Evolutionary conservation across 305 asterid genomes (phyloP).

Genomic region (Solanum hybrid): DNA sequence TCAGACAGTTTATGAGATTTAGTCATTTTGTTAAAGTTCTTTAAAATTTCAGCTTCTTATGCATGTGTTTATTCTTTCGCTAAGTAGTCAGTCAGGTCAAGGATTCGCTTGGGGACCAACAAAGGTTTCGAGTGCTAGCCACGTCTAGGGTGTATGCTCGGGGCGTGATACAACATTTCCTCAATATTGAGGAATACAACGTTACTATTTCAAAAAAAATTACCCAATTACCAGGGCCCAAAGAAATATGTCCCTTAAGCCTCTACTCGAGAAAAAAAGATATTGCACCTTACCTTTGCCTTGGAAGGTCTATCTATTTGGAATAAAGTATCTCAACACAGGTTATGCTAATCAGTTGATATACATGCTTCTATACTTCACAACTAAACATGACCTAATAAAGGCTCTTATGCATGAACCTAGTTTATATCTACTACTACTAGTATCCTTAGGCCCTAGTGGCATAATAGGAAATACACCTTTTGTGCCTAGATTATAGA

Average conservation of each 20-base stretch:
- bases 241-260: neutral
- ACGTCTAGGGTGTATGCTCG: neutral
- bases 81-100: neutral
- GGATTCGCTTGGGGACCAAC: neutral
- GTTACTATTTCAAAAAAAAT: neutral
- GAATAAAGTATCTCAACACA: neutral
- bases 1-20: neutral
- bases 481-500: neutral
- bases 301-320: neutral
- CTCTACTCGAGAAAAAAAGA: neutral
- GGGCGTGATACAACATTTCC: neutral
- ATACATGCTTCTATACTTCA: neutral
- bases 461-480: neutral
- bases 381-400: neutral
- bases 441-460: neutral
- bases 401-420: neutral
- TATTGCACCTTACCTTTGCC: neutral
- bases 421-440: neutral
- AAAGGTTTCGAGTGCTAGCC: neutral
- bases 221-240: neutral
- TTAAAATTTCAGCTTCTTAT: too few species aligned
- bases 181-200: neutral
- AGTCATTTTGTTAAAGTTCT: neutral
- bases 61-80: neutral
- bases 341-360: neutral